Evolutionary conservation across 495 filamentous ascomycete genomes (phyloP), one percentile per base, ranked within the genome.

Genomic region (Cenococcum geophilum): DNA sequence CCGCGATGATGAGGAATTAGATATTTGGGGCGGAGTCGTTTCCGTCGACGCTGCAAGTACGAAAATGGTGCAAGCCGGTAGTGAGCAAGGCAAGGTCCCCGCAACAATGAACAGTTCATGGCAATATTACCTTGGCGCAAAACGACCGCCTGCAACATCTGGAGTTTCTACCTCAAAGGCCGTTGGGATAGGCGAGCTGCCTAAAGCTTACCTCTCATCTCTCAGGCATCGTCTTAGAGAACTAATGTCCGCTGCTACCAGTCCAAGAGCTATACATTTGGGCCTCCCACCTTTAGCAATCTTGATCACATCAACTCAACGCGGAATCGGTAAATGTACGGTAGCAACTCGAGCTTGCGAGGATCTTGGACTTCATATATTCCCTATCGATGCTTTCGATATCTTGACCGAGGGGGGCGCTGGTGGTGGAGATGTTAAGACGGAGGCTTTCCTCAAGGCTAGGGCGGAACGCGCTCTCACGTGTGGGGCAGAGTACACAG

Each of bases 321-420:
- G 95, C 48, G 86, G 87, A 50, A 95, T 97, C 64, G 93, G 93
- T 23, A 98, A 98, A 71, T 79, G 85, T 18, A 88, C 83, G 4
- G 67, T 91, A 8, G 90, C 90, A 0, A 78, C 76, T 0, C 81
- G 81, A n/a, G 89, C 92, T 3, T 91, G 89, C 68, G 80, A 85
- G 0, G 93, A 97, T 62, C 86, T 97, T 52, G 93, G 95, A 12
- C 75, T 97, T 3, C 93, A 98, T 71, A 86, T 84, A 1, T 97
- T 97, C 68, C 76, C 85, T 11, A 87, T 98, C 59, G 90, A 97
- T 70, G 88, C 90, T 0, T 96, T 95, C 71, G 95, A 98, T 65
- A 90, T 97, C 52, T 77, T 95, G 12, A 89, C 90, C 10, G 92
- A 97, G 67, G 88, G 90, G 20, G 89, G 89, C 40, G 86, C 83